Percentiles rank a stretch among this genome's conserved stretches.
Conservation (phyloP, 306 rosid species). For the Medicago ruthenica region DNA sequence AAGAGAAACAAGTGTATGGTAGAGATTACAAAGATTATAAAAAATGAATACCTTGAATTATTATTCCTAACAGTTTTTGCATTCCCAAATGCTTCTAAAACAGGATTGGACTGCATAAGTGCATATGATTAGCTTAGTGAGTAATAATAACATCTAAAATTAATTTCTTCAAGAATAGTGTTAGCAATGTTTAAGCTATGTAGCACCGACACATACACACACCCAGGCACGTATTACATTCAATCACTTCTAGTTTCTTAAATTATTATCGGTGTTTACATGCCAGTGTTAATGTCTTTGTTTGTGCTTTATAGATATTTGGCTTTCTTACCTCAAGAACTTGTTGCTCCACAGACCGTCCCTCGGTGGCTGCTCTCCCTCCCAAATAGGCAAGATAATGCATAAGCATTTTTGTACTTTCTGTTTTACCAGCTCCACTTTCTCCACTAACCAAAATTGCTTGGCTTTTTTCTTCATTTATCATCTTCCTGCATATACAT, state of each 20-base stretch:
- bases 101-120: constrained; percentile 87
- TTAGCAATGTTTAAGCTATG: neutral
- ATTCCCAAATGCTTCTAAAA: constrained; percentile 97
- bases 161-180: neutral
- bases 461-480: constrained; percentile 82
- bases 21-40: constrained; percentile 15
- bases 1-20: neutral
- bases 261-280: neutral
- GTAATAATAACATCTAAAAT: constrained; percentile 22
- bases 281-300: neutral
- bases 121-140: constrained; percentile 12
- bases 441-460: constrained; percentile 97
- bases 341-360: constrained; percentile 92
- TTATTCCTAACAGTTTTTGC: constrained; percentile 95
- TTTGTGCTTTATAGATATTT: neutral
- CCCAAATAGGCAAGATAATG: constrained; percentile 92
- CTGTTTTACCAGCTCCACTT: constrained; percentile 99
- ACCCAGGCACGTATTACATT: too few relatives aligned
- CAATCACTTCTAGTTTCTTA: neutral
- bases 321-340: constrained; percentile 75
- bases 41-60: constrained; percentile 76
- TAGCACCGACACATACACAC: neutral
- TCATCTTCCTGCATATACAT: constrained; percentile 68
- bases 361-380: constrained; percentile 80
- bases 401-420: constrained; percentile 98